phyloP scores from a whole-genome alignment of 1,139 yeast genomes.

The Pneumocystis oryctolagi region DNA sequence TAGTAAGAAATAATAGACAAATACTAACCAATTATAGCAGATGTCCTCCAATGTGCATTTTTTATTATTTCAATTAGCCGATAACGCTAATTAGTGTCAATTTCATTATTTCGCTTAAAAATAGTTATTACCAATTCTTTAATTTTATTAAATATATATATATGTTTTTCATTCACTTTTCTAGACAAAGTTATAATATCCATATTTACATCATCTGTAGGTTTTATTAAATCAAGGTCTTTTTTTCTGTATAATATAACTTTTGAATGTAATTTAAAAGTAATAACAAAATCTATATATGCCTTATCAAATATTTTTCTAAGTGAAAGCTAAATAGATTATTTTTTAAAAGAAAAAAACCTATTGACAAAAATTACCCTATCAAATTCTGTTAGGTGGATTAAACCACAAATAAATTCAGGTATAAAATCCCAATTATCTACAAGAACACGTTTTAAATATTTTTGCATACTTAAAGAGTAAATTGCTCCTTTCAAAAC shows the following conservation, averaged over 20 bases:
- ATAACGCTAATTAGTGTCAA: not conserved
- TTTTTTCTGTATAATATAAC: not conserved
- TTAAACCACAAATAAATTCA: not conserved
- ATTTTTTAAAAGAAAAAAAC: not conserved
- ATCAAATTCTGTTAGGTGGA: not conserved
- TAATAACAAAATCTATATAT: not conserved
- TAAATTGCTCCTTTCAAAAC: slow-evolving; percentile 55
- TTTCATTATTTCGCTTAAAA: not conserved
- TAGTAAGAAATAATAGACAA: not conserved
- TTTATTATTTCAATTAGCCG: not conserved
- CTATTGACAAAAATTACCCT: not conserved
- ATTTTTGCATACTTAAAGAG: slow-evolving; percentile 23
- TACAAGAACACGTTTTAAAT: slow-evolving; percentile 1
- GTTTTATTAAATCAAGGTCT: not conserved
- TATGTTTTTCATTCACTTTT: not conserved
- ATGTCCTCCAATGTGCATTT: not conserved
- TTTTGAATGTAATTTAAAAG: not conserved
- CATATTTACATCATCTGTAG: not conserved
- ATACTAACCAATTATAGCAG: not conserved
- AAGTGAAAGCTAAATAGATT: not conserved
- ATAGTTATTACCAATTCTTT: not conserved
- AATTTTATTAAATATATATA: not conserved
- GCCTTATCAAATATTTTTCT: not conserved
- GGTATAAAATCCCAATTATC: not conserved
- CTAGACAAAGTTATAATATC: not conserved